Evolutionary conservation across 169 alveolate species (phyloP).

Genomic region (Plasmodium chabaudi): DNA sequence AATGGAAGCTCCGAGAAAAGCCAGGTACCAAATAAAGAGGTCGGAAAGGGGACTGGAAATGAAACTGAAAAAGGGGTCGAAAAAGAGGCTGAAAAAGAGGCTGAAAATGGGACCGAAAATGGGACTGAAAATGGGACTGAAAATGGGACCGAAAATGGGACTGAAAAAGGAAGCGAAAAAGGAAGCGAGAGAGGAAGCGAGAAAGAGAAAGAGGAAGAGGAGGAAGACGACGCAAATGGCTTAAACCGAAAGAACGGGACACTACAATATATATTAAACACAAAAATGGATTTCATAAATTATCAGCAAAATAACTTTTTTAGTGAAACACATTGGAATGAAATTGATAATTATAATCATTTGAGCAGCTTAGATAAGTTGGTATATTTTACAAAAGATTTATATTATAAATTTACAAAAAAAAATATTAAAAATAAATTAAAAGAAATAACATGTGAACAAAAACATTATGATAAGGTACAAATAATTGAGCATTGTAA

Average conservation of each 20-base stretch:
- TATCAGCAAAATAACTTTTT: conserved; percentile 50
- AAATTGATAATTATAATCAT: conserved; percentile 56
- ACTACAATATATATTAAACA: conserved; percentile 45
- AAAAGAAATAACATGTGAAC: conserved; percentile 70
- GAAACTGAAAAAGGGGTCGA: no score
- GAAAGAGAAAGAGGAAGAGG: not conserved
- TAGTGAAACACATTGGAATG: conserved; percentile 70
- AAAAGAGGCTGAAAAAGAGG: not conserved
- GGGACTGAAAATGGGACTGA: no score
- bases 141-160: no score
- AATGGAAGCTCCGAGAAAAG: not conserved
- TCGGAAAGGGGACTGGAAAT: not conserved
- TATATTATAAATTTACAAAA: conserved; percentile 60
- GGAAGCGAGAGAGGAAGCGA: no score
- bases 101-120: not conserved
- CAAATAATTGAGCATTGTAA: conserved; percentile 57
- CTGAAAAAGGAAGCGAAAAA: no score
- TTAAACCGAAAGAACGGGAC: conserved; percentile 49
- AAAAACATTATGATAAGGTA: conserved; percentile 66
- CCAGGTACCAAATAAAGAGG: not conserved
- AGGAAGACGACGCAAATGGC: not conserved
- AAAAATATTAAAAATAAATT: conserved; percentile 38
- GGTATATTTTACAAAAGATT: conserved; percentile 62
- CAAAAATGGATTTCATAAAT: conserved; percentile 56
- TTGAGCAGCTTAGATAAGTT: conserved; percentile 37